phyloP scores from a whole-genome alignment of 257 asterid genomes.

The Nicotiana undulata region DNA sequence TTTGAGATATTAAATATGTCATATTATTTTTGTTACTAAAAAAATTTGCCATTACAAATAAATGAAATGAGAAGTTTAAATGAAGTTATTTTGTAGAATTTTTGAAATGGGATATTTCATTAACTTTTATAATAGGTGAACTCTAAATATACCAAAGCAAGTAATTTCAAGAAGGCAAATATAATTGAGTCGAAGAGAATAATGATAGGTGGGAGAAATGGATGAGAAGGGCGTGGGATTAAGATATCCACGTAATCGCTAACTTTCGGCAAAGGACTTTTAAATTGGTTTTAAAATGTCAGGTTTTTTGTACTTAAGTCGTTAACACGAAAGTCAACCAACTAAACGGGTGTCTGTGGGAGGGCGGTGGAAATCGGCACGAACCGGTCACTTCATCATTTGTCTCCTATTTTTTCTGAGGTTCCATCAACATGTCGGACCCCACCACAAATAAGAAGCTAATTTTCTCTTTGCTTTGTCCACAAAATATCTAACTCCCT shows the following conservation, averaged over 20 bases:
- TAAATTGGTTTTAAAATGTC: background rate
- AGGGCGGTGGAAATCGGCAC: constrained; percentile 71
- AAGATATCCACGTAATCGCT: background rate
- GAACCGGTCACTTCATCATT: constrained; percentile 26
- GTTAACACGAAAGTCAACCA: constrained; percentile 33
- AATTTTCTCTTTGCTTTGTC: background rate
- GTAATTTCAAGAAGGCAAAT: no score
- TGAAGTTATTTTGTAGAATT: no score
- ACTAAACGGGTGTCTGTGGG: constrained; percentile 33
- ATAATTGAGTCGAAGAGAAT: background rate
- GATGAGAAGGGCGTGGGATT: background rate
- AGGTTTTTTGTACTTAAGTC: constrained; percentile 11
- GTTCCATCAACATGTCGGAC: background rate
- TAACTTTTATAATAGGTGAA: no score
- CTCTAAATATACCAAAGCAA: no score
- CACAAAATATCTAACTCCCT: background rate
- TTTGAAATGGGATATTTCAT: no score
- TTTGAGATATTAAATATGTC: no score
- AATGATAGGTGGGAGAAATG: background rate
- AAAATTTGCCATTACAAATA: no score
- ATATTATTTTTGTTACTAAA: no score
- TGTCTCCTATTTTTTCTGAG: background rate
- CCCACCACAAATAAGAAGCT: background rate
- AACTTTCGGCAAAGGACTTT: constrained; percentile 59
- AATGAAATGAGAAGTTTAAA: no score